These are phyloP conservation scores for Aspergillus olivimuriae DNA, from an alignment of 495 filamentous ascomycete species.

Conservation along the genomic window DNA sequence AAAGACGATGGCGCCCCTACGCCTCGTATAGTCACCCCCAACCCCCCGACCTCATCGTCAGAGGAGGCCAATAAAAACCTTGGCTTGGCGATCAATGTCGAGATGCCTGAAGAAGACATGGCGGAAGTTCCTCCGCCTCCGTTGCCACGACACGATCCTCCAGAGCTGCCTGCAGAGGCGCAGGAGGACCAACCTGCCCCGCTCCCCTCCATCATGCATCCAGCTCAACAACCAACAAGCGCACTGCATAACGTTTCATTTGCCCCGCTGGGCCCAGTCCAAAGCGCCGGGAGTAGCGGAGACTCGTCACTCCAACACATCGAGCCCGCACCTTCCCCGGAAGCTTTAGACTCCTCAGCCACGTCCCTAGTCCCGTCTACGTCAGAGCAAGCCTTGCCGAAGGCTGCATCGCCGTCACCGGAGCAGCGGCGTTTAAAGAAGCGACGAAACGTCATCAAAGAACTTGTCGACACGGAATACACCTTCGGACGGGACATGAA, in stretches of 20 bases:
- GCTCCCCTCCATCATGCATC: constrained; percentile 29
- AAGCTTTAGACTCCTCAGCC: constrained; percentile 31
- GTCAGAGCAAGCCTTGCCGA: constrained; percentile 18
- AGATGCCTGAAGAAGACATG: constrained; percentile 19
- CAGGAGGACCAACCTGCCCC: not conserved
- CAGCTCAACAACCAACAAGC: constrained; percentile 30
- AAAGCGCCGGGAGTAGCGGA: constrained; percentile 46
- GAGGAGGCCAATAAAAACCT: constrained; percentile 21
- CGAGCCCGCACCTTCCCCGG: constrained; percentile 30
- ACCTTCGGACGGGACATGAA: constrained; percentile 89
- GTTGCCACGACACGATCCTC: constrained; percentile 29
- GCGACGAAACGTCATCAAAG: constrained; percentile 75
- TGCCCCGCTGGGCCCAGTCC: constrained; percentile 52
- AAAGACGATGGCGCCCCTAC: constrained; percentile 20
- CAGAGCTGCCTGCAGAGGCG: constrained; percentile 19
- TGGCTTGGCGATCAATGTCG: constrained; percentile 32
- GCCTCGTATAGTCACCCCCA: constrained; percentile 15
- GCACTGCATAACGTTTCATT: constrained; percentile 28
- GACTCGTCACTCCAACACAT: constrained; percentile 34
- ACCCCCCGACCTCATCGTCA: constrained; percentile 6
- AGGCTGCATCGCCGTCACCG: constrained; percentile 40
- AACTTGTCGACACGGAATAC: constrained; percentile 86
- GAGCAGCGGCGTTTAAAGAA: constrained; percentile 55
- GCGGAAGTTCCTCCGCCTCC: constrained; percentile 31
- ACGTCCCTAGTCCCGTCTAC: constrained; percentile 34